These are phyloP conservation scores for Fusarium nematophilum DNA, from an alignment of 2,329 filamentous ascomycete genomes.

Conservation along the genomic window DNA sequence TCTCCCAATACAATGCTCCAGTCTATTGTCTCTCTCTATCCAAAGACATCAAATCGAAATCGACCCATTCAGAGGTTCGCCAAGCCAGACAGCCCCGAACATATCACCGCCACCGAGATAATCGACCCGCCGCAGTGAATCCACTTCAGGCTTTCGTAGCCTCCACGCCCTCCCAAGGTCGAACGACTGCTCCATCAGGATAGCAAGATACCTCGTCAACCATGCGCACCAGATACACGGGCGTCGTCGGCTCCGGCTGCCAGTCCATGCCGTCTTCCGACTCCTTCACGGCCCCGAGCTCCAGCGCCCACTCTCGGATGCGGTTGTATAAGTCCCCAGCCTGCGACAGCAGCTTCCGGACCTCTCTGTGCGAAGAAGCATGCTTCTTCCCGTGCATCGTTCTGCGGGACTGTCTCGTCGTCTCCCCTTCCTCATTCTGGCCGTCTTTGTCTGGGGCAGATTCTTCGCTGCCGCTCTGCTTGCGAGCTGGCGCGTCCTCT, in stretches of 20 bases:
- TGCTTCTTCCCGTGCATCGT: neutral
- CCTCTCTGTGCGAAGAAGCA: neutral
- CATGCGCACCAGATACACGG: conserved; percentile 22
- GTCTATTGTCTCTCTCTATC: neutral
- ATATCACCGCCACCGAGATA: no score
- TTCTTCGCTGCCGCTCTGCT: no score
- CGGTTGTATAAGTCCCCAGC: conserved; percentile 8
- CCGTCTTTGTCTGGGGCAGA: no score
- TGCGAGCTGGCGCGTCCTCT: neutral
- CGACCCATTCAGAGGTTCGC: no score
- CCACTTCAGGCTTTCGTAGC: neutral
- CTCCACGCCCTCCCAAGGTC: neutral
- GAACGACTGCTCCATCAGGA: neutral
- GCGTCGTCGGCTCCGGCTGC: conserved; percentile 26
- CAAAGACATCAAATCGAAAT: neutral
- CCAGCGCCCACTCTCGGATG: conserved; percentile 11
- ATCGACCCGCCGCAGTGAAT: no score
- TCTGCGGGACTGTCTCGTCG: neutral
- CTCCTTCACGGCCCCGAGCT: neutral
- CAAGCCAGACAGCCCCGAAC: no score
- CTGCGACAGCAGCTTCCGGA: conserved; percentile 9
- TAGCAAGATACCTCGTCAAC: conserved; percentile 21
- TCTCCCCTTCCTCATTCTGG: no score
- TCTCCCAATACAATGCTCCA: neutral
- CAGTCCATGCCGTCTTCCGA: conserved; percentile 32